Evolutionary conservation across 371 early-diverging fungal genomes (phyloP), one percentile per base, ranked within the genome.

Genomic region (Mortierella sp.): DNA sequence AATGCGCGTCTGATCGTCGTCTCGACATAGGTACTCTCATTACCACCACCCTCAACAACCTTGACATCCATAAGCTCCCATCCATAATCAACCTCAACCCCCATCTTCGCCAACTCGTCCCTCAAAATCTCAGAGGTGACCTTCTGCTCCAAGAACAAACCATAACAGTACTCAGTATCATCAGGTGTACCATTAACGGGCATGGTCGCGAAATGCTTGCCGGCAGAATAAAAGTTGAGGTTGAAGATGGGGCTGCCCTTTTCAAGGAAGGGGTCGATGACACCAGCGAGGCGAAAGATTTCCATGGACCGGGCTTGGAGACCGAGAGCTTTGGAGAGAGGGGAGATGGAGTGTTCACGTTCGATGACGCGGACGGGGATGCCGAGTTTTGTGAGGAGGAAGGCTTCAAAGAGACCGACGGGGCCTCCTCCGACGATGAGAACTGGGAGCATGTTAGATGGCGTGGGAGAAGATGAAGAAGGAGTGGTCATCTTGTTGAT

Each of bases 341-440:
- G 78, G 6, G 81, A 78, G 32, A 79, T 54, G 8, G 70, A 24
- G 29, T 32, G 41, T 24, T 70, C 77, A 1, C 82, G 79, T n/a
- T 86, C 87, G 32, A 86, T 80, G 32, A 86, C 56, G 16, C 80
- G 76, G 32, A 74, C 70, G 14, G 46, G 77, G 46, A 86, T 75
- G 16, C 80, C 78, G 11, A 82, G 77, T 54, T 80, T 77, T 41
- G 87, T 76, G 54, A 88, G 83, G 8, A 83, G 56, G 14, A 68
- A 41, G 35, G 88, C 88, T 14, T 74, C 63, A 24, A 72, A 71
- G 14, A 88, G 79, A 6, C 88, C 88, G 0, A 79, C 81, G 7
- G 88, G 88, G 3, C 88, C 86, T 2, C 70, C 86, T 29, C 86
- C 88, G 24, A 79, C 77, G 32, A 88, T 88, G 27, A 88, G 72